phyloP scores from a whole-genome alignment of 2,329 filamentous ascomycete species.

The Fonsecaea monophora region DNA sequence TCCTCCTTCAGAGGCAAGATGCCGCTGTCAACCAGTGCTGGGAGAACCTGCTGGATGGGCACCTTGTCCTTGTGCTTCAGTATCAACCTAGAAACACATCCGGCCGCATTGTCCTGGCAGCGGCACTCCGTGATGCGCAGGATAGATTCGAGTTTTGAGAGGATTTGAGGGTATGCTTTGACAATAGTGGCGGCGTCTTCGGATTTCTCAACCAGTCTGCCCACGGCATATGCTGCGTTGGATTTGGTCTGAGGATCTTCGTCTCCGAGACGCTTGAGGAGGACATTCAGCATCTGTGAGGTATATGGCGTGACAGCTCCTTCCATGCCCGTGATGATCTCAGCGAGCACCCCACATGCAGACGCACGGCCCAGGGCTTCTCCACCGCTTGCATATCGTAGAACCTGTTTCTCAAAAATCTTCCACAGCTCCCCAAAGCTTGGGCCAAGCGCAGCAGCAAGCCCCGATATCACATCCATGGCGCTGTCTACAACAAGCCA shows the following conservation, averaged over 20 bases:
- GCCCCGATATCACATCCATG: slow-evolving; percentile 84
- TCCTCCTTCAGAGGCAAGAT: slow-evolving; percentile 89
- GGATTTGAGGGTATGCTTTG: slow-evolving; percentile 76
- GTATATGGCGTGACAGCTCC: slow-evolving; percentile 83
- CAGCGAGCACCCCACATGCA: slow-evolving; percentile 88
- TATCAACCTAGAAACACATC: slow-evolving; percentile 91
- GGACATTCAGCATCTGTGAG: slow-evolving; percentile 73
- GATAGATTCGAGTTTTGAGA: slow-evolving; percentile 84
- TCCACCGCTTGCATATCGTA: slow-evolving; percentile 85
- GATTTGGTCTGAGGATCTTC: slow-evolving; percentile 92
- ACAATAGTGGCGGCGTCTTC: slow-evolving; percentile 75
- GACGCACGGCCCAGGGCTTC: slow-evolving; percentile 88
- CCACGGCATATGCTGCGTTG: slow-evolving; percentile 90
- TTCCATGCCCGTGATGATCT: slow-evolving; percentile 86
- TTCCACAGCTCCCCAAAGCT: slow-evolving; percentile 91
- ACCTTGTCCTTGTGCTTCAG: slow-evolving; percentile 82
- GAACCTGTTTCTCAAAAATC: slow-evolving; percentile 88
- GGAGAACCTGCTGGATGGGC: slow-evolving; percentile 80
- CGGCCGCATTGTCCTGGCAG: slow-evolving; percentile 89
- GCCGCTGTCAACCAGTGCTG: slow-evolving; percentile 68
- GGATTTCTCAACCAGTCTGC: slow-evolving; percentile 82
- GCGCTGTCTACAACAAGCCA: slow-evolving; percentile 96
- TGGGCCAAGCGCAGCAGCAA: slow-evolving; percentile 79
- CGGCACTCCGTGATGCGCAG: slow-evolving; percentile 78
- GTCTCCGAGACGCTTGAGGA: slow-evolving; percentile 86